Evolutionary conservation across 2,329 filamentous ascomycete species (phyloP).

Genomic region (Arthrobotrys conoides): DNA sequence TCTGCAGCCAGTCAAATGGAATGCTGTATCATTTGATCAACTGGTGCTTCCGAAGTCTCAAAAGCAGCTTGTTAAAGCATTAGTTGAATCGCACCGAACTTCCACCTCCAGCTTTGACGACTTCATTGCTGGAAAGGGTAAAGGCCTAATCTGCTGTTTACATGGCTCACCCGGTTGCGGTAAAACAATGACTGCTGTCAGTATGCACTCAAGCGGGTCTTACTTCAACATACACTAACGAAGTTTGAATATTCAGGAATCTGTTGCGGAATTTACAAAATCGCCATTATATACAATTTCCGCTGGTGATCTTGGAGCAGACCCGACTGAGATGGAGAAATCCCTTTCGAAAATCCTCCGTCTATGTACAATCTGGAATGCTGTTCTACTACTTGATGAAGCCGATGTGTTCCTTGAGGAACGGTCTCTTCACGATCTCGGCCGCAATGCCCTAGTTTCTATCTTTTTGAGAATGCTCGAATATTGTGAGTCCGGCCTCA

Average conservation of each 20-base stretch:
- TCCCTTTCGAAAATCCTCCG: constrained; percentile 88
- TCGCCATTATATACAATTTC: constrained; percentile 72
- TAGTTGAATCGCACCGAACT: constrained; percentile 70
- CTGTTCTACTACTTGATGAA: constrained; percentile 87
- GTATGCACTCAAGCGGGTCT: constrained; percentile 37
- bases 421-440: constrained; percentile 84
- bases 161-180: constrained; percentile 72
- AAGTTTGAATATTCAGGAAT: constrained; percentile 66
- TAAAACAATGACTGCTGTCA: constrained; percentile 72
- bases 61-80: constrained; percentile 67
- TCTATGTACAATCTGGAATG: constrained; percentile 88
- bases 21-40: constrained; percentile 65
- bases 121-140: constrained; percentile 72
- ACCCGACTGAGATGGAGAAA: constrained; percentile 73
- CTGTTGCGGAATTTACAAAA: constrained; percentile 71
- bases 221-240: not conserved
- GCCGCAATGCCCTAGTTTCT: constrained; percentile 83
- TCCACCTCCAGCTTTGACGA: constrained; percentile 69
- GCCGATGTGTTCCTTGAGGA: constrained; percentile 88
- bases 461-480: constrained; percentile 68
- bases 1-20: constrained; percentile 79
- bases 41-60: constrained; percentile 65
- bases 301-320: constrained; percentile 65
- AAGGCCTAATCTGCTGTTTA: constrained; percentile 66
- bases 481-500: constrained; percentile 65